Percentiles rank a stretch among this genome's conserved stretches.
phyloP scores from a whole-genome alignment of 1,284 basidiomycete genomes.

The Cronartium ribicola region DNA sequence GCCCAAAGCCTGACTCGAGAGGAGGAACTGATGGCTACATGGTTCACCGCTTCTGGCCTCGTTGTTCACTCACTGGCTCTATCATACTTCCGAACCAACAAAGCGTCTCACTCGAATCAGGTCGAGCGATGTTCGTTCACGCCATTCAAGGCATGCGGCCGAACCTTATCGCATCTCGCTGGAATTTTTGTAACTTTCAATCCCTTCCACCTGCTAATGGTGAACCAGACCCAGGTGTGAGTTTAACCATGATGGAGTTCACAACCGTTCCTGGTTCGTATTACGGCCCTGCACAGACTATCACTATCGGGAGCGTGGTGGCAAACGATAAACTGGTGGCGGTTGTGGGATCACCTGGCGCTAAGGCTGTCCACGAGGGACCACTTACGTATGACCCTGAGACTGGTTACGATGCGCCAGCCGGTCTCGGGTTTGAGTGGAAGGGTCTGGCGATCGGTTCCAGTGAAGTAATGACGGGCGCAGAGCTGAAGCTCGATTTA shows the following conservation, averaged over 20 bases:
- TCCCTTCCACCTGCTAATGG: conserved; percentile 47
- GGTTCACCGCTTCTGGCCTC: conserved; percentile 87
- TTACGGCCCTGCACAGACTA: conserved; percentile 51
- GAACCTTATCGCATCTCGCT: conserved; percentile 82
- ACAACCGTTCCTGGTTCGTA: conserved; percentile 61
- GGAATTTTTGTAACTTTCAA: conserved; percentile 93
- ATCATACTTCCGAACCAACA: conserved; percentile 68
- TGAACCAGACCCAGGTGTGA: conserved; percentile 61
- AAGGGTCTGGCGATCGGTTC: conserved; percentile 60
- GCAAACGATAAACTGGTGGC: conserved; percentile 69
- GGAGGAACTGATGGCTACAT: conserved; percentile 68
- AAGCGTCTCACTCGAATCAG: conserved; percentile 61
- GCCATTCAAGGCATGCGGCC: conserved; percentile 99
- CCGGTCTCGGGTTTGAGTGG: conserved; percentile 71
- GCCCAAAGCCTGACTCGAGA: conserved; percentile 57
- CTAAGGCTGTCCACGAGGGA: conserved; percentile 66
- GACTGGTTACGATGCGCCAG: conserved; percentile 77
- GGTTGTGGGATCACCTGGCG: conserved; percentile 69
- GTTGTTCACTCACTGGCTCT: conserved; percentile 63
- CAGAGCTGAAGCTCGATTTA: conserved; percentile 59
- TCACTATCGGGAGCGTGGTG: conserved; percentile 80
- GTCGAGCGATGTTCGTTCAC: conserved; percentile 82
- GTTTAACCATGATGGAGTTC: conserved; percentile 93
- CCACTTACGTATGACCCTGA: conserved; percentile 62
- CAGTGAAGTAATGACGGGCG: conserved; percentile 36